Conservation (phyloP, 2,329 filamentous ascomycete genomes). For the Paecilomyces dactylethromorphus region DNA sequence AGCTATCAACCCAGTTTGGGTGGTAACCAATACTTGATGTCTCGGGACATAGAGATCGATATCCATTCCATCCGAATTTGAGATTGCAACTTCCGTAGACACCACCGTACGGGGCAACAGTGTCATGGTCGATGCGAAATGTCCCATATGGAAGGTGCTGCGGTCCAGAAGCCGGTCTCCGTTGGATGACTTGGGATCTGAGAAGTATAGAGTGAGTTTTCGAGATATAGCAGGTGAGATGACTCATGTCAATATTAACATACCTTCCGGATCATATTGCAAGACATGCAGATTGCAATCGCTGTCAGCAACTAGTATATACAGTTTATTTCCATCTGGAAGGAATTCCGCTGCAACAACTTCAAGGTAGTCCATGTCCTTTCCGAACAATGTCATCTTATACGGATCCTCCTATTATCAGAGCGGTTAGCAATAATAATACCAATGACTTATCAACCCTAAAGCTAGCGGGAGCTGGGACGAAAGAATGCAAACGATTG, state of each 20-base stretch:
- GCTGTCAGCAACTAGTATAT: conserved; percentile 74
- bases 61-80: conserved; percentile 33
- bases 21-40: conserved; percentile 61
- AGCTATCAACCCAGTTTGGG: conserved; percentile 67
- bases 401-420: conserved; percentile 73
- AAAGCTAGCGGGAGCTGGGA: not conserved
- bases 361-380: conserved; percentile 71
- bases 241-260: conserved; percentile 27
- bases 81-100: conserved; percentile 29
- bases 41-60: conserved; percentile 25
- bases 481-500: too few relatives aligned
- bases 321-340: conserved; percentile 75
- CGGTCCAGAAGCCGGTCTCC: conserved; percentile 81
- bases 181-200: conserved; percentile 87
- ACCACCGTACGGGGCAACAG: conserved; percentile 64
- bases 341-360: conserved; percentile 80
- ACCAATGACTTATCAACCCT: not conserved
- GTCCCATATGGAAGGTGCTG: conserved; percentile 80
- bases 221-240: not conserved
- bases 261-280: conserved; percentile 92
- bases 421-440: not conserved
- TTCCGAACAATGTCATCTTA: conserved; percentile 87
- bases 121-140: conserved; percentile 67
- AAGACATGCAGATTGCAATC: conserved; percentile 82
- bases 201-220: not conserved